Conservation (phyloP, 2,329 filamentous ascomycete genomes). For the Fusarium domesticum region DNA sequence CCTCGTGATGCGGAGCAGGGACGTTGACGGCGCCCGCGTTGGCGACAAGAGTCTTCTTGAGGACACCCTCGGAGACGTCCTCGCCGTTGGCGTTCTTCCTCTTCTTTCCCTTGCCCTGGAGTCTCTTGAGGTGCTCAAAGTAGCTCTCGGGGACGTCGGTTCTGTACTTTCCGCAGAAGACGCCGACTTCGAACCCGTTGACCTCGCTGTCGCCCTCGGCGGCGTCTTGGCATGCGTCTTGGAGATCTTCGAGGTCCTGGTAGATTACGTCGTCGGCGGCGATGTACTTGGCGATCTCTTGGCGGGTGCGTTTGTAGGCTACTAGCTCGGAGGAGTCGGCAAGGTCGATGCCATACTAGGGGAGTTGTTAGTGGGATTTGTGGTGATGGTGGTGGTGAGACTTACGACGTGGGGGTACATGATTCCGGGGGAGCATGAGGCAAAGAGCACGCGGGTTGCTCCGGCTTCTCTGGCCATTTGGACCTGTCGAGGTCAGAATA, state of each 20-base stretch:
- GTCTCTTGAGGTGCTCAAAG: slow-evolving; percentile 78
- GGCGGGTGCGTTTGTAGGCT: slow-evolving; percentile 39
- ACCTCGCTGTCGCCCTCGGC: slow-evolving; percentile 54
- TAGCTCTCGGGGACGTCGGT: slow-evolving; percentile 78
- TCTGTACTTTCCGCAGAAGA: slow-evolving; percentile 85
- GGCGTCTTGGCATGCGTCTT: slow-evolving; percentile 71
- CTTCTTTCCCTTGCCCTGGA: too few species aligned
- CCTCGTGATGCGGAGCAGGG: too few species aligned
- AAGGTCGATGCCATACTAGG: slow-evolving; percentile 47
- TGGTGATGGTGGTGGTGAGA: too few species aligned
- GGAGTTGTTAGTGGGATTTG: slow-evolving; percentile 4
- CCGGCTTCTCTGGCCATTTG: slow-evolving; percentile 80
- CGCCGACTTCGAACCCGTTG: slow-evolving; percentile 79
- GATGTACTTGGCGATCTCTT: slow-evolving; percentile 43
- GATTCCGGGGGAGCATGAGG: slow-evolving; percentile 77
- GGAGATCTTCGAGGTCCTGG: slow-evolving; percentile 64
- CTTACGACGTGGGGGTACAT: slow-evolving; percentile 84
- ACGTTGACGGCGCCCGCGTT: too few species aligned
- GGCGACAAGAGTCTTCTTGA: too few species aligned
- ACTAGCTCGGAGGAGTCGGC: slow-evolving; percentile 43
- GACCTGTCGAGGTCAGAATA: slow-evolving; percentile 21
- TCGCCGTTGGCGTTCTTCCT: too few species aligned
- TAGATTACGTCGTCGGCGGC: slow-evolving; percentile 54
- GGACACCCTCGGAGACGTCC: too few species aligned
- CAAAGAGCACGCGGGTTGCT: slow-evolving; percentile 78